Evolutionary conservation across 345 rosid genomes (phyloP).

Genomic region (Eucalyptus lansdowneana): DNA sequence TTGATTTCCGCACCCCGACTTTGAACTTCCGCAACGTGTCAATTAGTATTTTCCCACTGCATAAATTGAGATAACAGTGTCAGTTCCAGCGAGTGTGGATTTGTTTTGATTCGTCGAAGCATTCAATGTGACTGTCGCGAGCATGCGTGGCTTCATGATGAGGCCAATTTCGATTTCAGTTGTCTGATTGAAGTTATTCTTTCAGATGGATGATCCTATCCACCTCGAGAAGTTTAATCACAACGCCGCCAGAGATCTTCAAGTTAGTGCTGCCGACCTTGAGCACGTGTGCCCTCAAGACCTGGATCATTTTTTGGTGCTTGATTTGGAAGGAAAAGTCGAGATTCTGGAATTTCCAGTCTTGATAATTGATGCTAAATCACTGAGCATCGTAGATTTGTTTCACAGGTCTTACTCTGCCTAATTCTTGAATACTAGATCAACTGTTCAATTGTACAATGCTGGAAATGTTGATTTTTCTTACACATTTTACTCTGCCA

Average conservation of each 20-base stretch:
- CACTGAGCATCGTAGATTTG: slow-evolving; percentile 51
- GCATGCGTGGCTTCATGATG: not conserved
- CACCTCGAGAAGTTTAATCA: slow-evolving; percentile 75
- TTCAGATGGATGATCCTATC: slow-evolving; percentile 59
- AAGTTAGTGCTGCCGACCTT: slow-evolving; percentile 24
- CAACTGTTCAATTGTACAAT: not conserved
- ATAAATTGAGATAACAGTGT: not conserved
- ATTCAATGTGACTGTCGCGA: fast-evolving
- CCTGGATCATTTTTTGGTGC: slow-evolving; percentile 62
- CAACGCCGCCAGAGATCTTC: slow-evolving; percentile 47
- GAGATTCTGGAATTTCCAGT: slow-evolving; percentile 94
- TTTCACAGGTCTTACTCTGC: slow-evolving; percentile 66
- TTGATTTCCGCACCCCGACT: not conserved
- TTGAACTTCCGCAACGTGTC: not conserved
- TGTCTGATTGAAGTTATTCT: not conserved
- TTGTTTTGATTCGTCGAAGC: not conserved
- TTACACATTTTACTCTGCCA: not conserved
- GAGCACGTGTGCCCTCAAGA: slow-evolving; percentile 37
- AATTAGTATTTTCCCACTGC: not conserved
- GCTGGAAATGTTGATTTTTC: not conserved
- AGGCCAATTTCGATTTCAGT: not conserved
- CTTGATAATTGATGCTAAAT: slow-evolving; percentile 56
- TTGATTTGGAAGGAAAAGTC: slow-evolving; percentile 89
- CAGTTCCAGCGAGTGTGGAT: not conserved
- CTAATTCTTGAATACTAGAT: not conserved